Base-by-base conservation (phyloP, 164 flowering plant species). In the Nymphaea thermarum region DNA sequence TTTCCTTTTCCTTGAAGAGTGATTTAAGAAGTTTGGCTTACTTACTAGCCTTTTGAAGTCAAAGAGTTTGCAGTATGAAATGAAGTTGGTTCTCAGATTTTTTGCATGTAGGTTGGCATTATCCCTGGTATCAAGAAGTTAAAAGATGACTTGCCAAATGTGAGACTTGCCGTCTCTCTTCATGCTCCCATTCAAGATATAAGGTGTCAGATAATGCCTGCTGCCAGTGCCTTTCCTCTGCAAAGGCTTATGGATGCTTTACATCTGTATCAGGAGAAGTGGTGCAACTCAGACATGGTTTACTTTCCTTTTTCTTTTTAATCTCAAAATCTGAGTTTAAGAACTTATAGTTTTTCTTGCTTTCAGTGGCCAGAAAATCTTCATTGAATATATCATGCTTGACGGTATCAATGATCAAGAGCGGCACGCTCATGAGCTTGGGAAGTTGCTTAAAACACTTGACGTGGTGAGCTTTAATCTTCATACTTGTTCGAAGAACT, bases 321-420 rank as follows among this genome's bases (percentile, higher is more conserved):
- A 5, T 15, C 41, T 25, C 41, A 16, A 15, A 6, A 15, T 5
- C 2, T 15, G 15, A 5, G 25, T 15, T 15, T 0, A 61, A 61
- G 41, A 4, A 61, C 41, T 61, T 6, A 4, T 6, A 16, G 15
- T 15, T 61, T 61, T 61, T 74, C 63, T 51, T 70, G 45, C 44
- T 64, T 71, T 72, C 81, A 94, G 99, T 75, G 83, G 80, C 79
- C 96, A 88, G 77, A 91, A 94, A 66, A 88, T 94, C 61, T 87
- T 94, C 63, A 90, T 94, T 12, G 99, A 94, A 84, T 94, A 91
- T 78, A 94, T 94, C 67, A 91, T 94, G 99, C 99, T 94, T 73
- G 86, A 88, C 71, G 97, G 89, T 60, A 83, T 90, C 63, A 94
- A 94, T 79, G 99, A 94, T 79, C 90, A 84, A 79, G 96, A 91